phyloP scores from a whole-genome alignment of 176 grass and related monocot species.

The Triticum urartu region DNA sequence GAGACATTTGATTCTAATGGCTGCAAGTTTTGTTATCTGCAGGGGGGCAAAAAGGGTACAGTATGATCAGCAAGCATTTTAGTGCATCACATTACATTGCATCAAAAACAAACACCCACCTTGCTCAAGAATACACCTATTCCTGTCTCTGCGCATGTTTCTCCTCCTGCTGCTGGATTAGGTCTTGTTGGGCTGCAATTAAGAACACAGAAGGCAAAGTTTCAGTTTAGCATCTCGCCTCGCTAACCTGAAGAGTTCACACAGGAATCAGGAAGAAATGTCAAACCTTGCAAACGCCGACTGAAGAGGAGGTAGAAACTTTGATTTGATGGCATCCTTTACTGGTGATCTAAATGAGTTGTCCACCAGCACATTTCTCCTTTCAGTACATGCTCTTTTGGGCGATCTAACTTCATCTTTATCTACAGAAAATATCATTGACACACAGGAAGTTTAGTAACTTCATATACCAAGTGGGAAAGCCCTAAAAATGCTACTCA shows the following conservation, averaged over 20 bases:
- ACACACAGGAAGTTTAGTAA: constrained; percentile 6
- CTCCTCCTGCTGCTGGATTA: constrained; percentile 78
- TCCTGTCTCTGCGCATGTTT: constrained; percentile 93
- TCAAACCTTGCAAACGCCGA: constrained; percentile 91
- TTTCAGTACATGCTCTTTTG: constrained; percentile 87
- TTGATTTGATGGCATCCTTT: constrained; percentile 75
- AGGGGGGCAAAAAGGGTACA: constrained; percentile 4
- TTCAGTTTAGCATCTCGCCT: constrained; percentile 13
- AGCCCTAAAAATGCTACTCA: background rate
- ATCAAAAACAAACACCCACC: constrained; percentile 28
- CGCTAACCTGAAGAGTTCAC: background rate
- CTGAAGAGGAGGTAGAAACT: constrained; percentile 82
- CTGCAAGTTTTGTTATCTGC: constrained; percentile 82
- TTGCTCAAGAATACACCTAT: constrained; percentile 94
- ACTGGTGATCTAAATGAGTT: constrained; percentile 81
- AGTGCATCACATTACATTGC: background rate
- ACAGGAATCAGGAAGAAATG: constrained; percentile 13
- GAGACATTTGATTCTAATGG: constrained; percentile 94
- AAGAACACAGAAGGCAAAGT: constrained; percentile 21
- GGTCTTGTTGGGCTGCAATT: constrained; percentile 82
- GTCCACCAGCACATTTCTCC: constrained; percentile 72
- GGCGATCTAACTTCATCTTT: constrained; percentile 76
- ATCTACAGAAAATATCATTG: constrained; percentile 49
- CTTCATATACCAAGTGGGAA: background rate
- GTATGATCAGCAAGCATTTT: constrained; percentile 20